Evolutionary conservation across 179 eudicot species (phyloP), one percentile per base, ranked within the genome.

Genomic region (Beta macrorhiza): DNA sequence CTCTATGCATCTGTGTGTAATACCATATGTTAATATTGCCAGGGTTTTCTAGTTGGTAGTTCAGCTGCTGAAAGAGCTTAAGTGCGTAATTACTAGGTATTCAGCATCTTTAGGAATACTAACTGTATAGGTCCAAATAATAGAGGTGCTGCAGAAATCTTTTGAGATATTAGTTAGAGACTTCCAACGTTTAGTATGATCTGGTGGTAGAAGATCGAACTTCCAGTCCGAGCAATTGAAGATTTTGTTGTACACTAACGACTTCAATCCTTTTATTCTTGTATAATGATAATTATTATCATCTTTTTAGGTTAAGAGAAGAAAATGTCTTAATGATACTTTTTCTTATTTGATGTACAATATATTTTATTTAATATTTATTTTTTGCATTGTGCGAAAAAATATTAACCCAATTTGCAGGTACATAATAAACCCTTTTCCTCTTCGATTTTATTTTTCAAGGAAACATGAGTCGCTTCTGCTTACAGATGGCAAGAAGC

Each of bases 91-190:
- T 17, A 2, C 25, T 70, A 70, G 29, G 14, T 47, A 19, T 3
- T 70, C 29, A 45, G 56, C 55, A 8, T 45, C 74, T 17, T 47
- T 47, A 47, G 55, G 22, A 16, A 19, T 70, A 70, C 55, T 70
- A 47, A 70, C 29, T 70, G 74, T 44, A 47, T 70, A 70, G 74
- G 74, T 45, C 13, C 55, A 44, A 47, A 70, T 70, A 47, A 70
- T 19, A 70, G 74, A 70, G 72, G 11, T 68, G 52, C 72, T 17
- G 72, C 72, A 16, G 72, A 42, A 15, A 45, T 25, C 9, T 47
- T 47, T 70, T 47, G 55, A 45, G 47, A 47, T 70, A 1, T 25
- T 69, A 70, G 15, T 17, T 70, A 47, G 29, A 47, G 19, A 47
- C 53, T 70, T 2, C 56, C 22, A 9, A 70, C 45, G 74, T 9